Evolutionary conservation across 1,284 basidiomycete genomes (phyloP), one percentile per base, ranked within the genome.

Genomic region (Taiwanofungus camphoratus): DNA sequence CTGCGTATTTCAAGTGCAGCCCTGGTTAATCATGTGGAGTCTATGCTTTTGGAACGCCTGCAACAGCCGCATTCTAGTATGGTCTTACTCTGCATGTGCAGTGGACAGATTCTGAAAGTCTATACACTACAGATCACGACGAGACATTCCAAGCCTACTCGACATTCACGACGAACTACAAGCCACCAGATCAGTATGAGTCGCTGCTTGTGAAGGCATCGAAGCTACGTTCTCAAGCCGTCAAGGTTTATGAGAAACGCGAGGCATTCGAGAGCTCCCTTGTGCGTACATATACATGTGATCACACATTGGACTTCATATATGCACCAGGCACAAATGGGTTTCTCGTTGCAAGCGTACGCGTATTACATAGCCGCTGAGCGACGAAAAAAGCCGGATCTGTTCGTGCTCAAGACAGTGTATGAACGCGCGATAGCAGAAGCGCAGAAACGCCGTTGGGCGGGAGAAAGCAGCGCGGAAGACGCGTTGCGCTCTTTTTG

Each of bases 61-160:
- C 65, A 72, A 37, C 80, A 86, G 58, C 82, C 82, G 30, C 87
- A 89, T 58, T 71, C 79, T 29, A 77, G 85, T 86, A 54, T 36
- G 8, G 70, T 63, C 11, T n/a, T 1, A 15, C 8, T 7, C 19
- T 20, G 13, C 11, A 19, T 27, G 2, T 2, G 39, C 44, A 33
- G 31, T 9, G n/a, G 18, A 35, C 6, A 21, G 12, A 29, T 16
- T 15, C 18, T 16, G 19, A 23, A 13, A 3, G 8, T 19, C 36
- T 7, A 40, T 8, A 38, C 21, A 33, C 32, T 34, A 22, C 48
- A 85, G 82, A 74, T 50, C 73, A 83, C 41, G 86, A 90, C 29
- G 77, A 85, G 15, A 93, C 91, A 0, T 83, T 85, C 44, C 80
- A 89, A 54, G 70, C 77, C 2, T 96, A 93, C 60, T 95, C 92